Percentiles rank a stretch among this genome's conserved stretches.
phyloP scores from a whole-genome alignment of 192 early-diverging fungal genomes.

The Coemansia sp. region DNA sequence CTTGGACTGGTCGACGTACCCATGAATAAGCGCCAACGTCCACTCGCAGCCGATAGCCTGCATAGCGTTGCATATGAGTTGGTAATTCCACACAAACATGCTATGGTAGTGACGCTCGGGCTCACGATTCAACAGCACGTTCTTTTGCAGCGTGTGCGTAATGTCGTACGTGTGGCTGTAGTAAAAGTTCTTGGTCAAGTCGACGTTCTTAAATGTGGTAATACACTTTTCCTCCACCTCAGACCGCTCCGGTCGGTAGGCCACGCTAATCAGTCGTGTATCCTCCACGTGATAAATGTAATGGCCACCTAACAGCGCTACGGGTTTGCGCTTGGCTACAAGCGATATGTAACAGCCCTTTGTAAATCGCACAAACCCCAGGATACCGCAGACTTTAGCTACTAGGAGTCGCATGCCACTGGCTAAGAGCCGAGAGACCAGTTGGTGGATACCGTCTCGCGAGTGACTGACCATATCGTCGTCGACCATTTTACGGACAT shows the following conservation, averaged over 20 bases:
- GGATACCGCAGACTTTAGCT: slow-evolving; percentile 29
- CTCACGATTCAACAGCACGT: slow-evolving; percentile 44
- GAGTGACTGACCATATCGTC: slow-evolving; percentile 81
- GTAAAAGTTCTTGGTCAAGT: slow-evolving; percentile 95
- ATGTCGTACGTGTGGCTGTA: slow-evolving; percentile 98
- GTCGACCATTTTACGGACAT: slow-evolving; percentile 69
- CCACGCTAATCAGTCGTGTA: slow-evolving; percentile 75
- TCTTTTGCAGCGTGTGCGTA: slow-evolving; percentile 86
- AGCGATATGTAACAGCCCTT: slow-evolving; percentile 92
- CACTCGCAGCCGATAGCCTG: slow-evolving; percentile 41
- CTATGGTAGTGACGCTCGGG: slow-evolving; percentile 60
- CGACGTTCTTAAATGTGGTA: slow-evolving; percentile 88
- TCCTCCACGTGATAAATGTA: slow-evolving; percentile 97
- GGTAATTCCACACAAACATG: slow-evolving; percentile 98
- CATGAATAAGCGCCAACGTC: slow-evolving; percentile 74
- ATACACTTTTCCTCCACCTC: slow-evolving; percentile 78
- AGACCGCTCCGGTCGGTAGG: slow-evolving; percentile 70
- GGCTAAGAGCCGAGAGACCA: slow-evolving; percentile 81
- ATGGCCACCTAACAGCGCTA: slow-evolving; percentile 93
- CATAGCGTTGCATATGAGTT: slow-evolving; percentile 61
- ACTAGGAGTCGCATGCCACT: slow-evolving; percentile 53
- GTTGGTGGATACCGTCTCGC: slow-evolving; percentile 68
- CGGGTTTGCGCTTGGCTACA: slow-evolving; percentile 80
- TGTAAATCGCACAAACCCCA: slow-evolving; percentile 87
- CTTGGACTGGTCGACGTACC: slow-evolving; percentile 97